Conservation (phyloP, 2,329 filamentous ascomycete species). For the Capronia epimyces region DNA sequence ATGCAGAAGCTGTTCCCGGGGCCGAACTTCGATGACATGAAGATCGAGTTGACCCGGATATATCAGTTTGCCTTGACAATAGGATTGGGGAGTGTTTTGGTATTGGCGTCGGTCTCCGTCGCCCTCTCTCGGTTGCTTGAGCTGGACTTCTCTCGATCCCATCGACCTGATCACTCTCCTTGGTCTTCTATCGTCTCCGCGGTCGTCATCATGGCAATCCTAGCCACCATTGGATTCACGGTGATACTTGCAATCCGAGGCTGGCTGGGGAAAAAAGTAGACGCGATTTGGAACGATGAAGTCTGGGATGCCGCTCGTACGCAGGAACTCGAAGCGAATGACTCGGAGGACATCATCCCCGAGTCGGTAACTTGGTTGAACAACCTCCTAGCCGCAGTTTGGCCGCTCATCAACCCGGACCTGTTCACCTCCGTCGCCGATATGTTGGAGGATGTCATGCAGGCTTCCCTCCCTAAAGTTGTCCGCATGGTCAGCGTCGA, state of each 20-base stretch:
- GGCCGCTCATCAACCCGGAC: constrained; percentile 71
- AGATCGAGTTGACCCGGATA: constrained; percentile 42
- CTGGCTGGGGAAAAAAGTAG: constrained; percentile 59
- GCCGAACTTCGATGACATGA: constrained; percentile 45
- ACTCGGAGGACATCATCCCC: constrained; percentile 44
- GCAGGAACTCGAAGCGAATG: constrained; percentile 32
- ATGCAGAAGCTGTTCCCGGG: constrained; percentile 52
- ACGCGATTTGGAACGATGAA: constrained; percentile 61
- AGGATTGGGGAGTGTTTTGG: constrained; percentile 29
- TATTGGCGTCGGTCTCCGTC: constrained; percentile 18
- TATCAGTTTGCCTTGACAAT: constrained; percentile 44
- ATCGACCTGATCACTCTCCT: constrained; percentile 1
- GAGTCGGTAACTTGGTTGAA: constrained; percentile 70
- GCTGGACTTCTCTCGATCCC: constrained; percentile 4
- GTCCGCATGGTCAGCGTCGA: constrained; percentile 71
- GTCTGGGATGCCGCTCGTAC: constrained; percentile 61
- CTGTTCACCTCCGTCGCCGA: constrained; percentile 64
- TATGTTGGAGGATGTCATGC: constrained; percentile 73
- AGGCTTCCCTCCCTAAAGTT: constrained; percentile 63
- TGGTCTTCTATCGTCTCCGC: constrained; percentile 8
- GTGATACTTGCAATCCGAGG: constrained; percentile 46
- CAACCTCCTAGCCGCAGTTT: constrained; percentile 60
- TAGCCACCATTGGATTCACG: constrained; percentile 25
- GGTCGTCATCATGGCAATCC: constrained; percentile 19
- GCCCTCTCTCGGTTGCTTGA: constrained; percentile 9